A percentile compares a stretch with the other conserved stretches of the same genome.
Conservation (phyloP, 768 basidiomycete species). For the Asterophora parasitica region DNA sequence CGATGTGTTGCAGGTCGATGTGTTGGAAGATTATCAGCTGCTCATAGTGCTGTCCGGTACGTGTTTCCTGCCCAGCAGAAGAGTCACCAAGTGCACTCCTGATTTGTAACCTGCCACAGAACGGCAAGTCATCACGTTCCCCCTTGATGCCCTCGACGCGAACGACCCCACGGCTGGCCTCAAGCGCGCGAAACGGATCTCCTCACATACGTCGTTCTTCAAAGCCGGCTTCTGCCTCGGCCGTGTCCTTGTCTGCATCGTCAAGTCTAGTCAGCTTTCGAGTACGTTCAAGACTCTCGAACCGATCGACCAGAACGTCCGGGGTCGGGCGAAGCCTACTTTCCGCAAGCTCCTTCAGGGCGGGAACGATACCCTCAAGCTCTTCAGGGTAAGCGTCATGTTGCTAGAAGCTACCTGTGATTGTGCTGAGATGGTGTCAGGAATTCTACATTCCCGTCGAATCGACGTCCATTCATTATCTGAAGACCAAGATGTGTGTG, state of each 20-base stretch:
- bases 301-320: slow-evolving; percentile 85
- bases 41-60: slow-evolving; percentile 97
- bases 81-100: not conserved
- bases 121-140: slow-evolving; percentile 94
- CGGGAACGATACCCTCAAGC: slow-evolving; percentile 87
- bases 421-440: slow-evolving; percentile 35
- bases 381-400: slow-evolving; percentile 83
- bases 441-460: slow-evolving; percentile 99
- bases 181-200: slow-evolving; percentile 92
- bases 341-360: slow-evolving; percentile 93
- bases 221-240: slow-evolving; percentile 93
- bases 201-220: slow-evolving; percentile 96
- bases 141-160: slow-evolving; percentile 86
- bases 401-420: no score
- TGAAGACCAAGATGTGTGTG: slow-evolving; percentile 96
- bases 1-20: slow-evolving; percentile 92
- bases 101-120: slow-evolving; percentile 43
- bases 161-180: slow-evolving; percentile 87
- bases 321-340: slow-evolving; percentile 81
- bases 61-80: slow-evolving; percentile 19
- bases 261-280: slow-evolving; percentile 91
- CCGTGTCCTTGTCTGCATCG: slow-evolving; percentile 89
- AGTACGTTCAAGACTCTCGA: slow-evolving; percentile 98
- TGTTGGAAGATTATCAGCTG: slow-evolving; percentile 92
- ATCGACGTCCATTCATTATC: slow-evolving; percentile 92